phyloP scores from a whole-genome alignment of 1,139 yeast genomes.

The Pichia sp. region DNA sequence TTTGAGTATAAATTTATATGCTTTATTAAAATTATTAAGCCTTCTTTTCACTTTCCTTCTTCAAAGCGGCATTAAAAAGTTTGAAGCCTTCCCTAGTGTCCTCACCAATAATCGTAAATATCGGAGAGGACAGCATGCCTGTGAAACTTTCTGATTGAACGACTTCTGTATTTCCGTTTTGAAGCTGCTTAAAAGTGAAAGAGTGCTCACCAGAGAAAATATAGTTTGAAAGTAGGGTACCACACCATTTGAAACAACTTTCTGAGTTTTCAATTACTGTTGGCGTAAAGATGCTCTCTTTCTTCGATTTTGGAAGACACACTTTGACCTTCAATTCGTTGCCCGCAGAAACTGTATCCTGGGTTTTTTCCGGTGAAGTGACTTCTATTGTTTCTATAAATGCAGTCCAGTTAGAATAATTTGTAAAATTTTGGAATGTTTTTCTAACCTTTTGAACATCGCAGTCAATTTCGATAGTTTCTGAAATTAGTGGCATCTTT shows the following conservation, averaged over 20 bases:
- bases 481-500: not conserved
- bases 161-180: constrained; percentile 2
- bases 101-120: constrained; percentile 1
- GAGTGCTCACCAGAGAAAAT: constrained; percentile 5
- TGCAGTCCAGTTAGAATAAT: not conserved
- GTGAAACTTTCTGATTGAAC: constrained; percentile 1
- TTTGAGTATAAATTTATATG: no score
- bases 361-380: not conserved
- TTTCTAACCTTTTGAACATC: not conserved
- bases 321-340: not conserved
- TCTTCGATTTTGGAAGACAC: not conserved
- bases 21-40: not conserved
- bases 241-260: constrained; percentile 2
- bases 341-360: not conserved
- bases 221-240: not conserved
- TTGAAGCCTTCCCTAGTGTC: constrained; percentile 1
- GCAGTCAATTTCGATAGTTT: not conserved
- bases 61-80: constrained; percentile 3
- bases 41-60: constrained; percentile 1
- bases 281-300: not conserved
- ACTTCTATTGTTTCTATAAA: not conserved
- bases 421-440: not conserved
- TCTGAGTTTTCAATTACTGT: not conserved
- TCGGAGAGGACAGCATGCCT: not conserved
- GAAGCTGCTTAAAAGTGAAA: constrained; percentile 1